Evolutionary conservation across 257 asterid species (phyloP).

Genomic region (Datura wrightii): DNA sequence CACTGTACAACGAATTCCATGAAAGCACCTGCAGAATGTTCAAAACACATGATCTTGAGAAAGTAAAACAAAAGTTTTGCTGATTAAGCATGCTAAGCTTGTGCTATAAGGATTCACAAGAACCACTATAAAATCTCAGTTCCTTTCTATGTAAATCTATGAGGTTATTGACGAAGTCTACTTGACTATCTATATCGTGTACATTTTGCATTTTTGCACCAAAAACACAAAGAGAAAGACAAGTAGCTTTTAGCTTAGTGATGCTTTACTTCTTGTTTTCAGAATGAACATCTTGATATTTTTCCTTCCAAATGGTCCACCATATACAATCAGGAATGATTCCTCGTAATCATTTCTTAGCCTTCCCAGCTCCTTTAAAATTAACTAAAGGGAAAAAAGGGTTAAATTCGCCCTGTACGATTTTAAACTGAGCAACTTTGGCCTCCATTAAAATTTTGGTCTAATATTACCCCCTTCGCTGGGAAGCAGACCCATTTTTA

Average conservation of each 20-base stretch:
- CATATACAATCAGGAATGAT: neutral
- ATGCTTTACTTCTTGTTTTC: neutral
- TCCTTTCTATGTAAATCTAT: neutral
- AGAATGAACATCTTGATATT: neutral
- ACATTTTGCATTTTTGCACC: neutral
- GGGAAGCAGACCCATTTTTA: neutral
- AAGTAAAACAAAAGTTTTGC: neutral
- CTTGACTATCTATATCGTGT: neutral
- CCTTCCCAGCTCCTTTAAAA: neutral
- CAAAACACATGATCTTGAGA: neutral
- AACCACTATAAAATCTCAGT: neutral
- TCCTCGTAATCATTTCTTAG: neutral
- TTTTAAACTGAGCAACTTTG: neutral
- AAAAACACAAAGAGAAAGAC: neutral
- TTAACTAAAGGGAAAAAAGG: neutral
- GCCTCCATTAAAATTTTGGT: neutral
- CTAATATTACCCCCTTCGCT: neutral
- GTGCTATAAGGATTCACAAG: neutral
- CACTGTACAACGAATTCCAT: conserved; percentile 39
- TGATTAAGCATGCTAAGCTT: neutral
- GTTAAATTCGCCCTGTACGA: neutral
- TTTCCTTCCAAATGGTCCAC: too few species aligned
- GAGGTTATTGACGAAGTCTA: neutral
- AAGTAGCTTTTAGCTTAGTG: neutral
- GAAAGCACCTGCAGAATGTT: conserved; percentile 51